Evolutionary conservation across 2,329 filamentous ascomycete genomes (phyloP), one percentile per base, ranked within the genome.

Genomic region (Lachnellula occidentalis): DNA sequence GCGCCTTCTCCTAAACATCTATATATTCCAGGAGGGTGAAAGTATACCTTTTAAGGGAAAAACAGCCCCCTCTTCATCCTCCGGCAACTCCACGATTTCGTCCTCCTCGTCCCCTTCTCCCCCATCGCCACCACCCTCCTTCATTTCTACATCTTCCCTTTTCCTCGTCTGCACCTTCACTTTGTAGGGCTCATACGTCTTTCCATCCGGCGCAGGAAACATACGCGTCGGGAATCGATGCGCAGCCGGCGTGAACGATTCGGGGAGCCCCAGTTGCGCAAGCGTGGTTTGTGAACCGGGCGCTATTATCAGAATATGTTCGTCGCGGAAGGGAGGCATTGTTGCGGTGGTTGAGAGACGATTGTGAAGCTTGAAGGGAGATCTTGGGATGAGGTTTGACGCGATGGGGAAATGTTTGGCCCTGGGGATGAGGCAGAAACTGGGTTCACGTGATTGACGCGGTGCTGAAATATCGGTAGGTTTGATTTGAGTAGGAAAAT

Each of bases 161-260:
- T 75, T 81, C 63, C 78, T 78, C 73, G 78, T 85, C 51, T 85
- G 87, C 24, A 94, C 88, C 67, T 88, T 86, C 24, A 94, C 88
- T 67, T 88, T 86, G 65, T 90, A 88, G 1, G 92, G 91, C 67
- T 92, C 88, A 68, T 83, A 91, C 68, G 88, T 85, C 55, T 90
- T 88, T 51, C 81, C 79, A 67, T 95, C 91, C 63, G 85, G 83
- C 51, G 78, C 83, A 1, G 80, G 79, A 65, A 97, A 99, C 91
- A 99, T 96, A 75, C 94, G 87, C 72, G 92, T 96, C 34, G 88
- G 85, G 62, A 97, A 82, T 63, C 91, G 88, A 70, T 89, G 82
- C 58, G 85, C 81, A n/a, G 94, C 90, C 43, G 91, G 92, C 36
- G 92, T 95, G 71, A 97, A 69, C 14, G 65, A 68, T 58, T 70